Conservation (phyloP, 208 protist species). For the Crithidia fasciculata region DNA sequence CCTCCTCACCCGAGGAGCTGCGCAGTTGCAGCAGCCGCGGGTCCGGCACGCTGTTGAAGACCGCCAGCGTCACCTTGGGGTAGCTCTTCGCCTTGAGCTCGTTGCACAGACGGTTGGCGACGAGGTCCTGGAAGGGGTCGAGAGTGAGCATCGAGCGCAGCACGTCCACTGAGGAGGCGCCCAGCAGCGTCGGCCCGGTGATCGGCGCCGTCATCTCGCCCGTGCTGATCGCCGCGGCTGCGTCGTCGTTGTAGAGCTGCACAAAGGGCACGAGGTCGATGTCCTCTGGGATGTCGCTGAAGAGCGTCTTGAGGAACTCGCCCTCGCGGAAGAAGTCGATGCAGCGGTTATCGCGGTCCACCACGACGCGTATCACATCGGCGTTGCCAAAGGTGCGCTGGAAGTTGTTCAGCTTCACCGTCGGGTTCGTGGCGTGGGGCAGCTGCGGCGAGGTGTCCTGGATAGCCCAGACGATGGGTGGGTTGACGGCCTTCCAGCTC, state of each 20-base stretch:
- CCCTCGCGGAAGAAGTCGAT: constrained; percentile 89
- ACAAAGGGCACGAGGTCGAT: constrained; percentile 90
- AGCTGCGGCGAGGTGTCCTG: constrained; percentile 92
- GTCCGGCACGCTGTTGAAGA: constrained; percentile 87
- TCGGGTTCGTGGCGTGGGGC: constrained; percentile 88
- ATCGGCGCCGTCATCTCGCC: constrained; percentile 88
- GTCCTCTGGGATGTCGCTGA: constrained; percentile 77
- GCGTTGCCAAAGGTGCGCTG: constrained; percentile 86
- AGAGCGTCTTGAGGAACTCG: constrained; percentile 88
- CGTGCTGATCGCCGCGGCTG: constrained; percentile 62
- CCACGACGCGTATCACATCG: constrained; percentile 81
- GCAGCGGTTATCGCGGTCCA: constrained; percentile 74
- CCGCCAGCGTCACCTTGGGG: constrained; percentile 77
- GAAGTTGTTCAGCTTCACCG: constrained; percentile 90
- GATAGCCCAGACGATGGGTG: constrained; percentile 89
- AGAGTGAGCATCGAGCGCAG: constrained; percentile 87
- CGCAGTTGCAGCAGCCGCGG: constrained; percentile 79
- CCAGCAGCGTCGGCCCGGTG: constrained; percentile 70
- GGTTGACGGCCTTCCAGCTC: constrained; percentile 88
- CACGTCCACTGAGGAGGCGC: constrained; percentile 84
- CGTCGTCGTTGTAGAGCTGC: constrained; percentile 93
- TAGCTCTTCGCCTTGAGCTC: constrained; percentile 62
- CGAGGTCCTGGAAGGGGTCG: constrained; percentile 78
- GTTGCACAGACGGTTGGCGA: constrained; percentile 67
- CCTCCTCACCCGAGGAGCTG: constrained; percentile 52